A percentile compares a stretch with the other conserved stretches of the same genome.
Conservation (phyloP, 2,329 filamentous ascomycete species). For the Drechslerella dactyloides region DNA sequence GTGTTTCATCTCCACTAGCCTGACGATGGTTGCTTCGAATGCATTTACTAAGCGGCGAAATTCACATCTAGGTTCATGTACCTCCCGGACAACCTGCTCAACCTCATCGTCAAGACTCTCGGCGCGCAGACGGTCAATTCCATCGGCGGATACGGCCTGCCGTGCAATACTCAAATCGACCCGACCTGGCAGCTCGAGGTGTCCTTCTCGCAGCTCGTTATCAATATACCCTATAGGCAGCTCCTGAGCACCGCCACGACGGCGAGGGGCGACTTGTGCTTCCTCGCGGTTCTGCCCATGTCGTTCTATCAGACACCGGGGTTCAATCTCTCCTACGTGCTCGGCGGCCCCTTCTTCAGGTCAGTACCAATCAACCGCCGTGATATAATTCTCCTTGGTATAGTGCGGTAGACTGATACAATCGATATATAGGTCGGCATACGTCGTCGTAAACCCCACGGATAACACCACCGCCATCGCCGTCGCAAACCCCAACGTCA, state of each 20-base stretch:
- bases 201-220: background rate
- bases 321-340: constrained; percentile 15
- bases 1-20: background rate
- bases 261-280: background rate
- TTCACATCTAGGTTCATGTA: constrained; percentile 5
- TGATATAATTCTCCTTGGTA: no score
- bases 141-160: constrained; percentile 1
- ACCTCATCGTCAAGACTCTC: background rate
- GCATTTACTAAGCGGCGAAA: no score
- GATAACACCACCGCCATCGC: constrained; percentile 20
- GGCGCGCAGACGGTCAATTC: background rate
- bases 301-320: background rate
- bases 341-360: constrained; percentile 25
- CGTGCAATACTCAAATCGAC: constrained; percentile 13
- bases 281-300: background rate
- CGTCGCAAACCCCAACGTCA: constrained; percentile 12
- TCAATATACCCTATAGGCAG: constrained; percentile 3
- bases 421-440: no score
- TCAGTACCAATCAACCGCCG: background rate
- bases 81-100: constrained; percentile 16
- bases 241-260: background rate
- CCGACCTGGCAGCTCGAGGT: constrained; percentile 11
- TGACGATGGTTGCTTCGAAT: no score
- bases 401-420: no score
- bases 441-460: constrained; percentile 19